Conservation (phyloP, 441 rosid genomes). For the Bruguiera hainesii region DNA sequence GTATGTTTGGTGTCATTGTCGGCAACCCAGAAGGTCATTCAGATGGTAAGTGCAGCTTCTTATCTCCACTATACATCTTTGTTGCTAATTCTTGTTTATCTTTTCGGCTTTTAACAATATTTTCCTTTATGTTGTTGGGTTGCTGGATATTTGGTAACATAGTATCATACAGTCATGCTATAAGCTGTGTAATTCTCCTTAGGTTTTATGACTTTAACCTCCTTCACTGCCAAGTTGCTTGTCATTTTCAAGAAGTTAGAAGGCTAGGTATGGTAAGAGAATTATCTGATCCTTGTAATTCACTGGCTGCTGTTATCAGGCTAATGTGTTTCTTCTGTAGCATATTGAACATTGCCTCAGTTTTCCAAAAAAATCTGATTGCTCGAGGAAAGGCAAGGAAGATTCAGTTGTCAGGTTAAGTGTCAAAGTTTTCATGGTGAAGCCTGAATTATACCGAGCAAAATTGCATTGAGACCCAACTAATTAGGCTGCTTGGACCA, state of each 20-base stretch:
- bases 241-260: not conserved
- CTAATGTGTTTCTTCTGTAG: not conserved
- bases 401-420: not conserved
- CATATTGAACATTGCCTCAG: not conserved
- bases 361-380: conserved; percentile 4
- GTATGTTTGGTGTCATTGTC: conserved; percentile 37
- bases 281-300: not conserved
- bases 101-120: not conserved
- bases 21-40: conserved; percentile 38
- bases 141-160: not conserved
- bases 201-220: not conserved
- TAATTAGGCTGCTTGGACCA: not conserved
- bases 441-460: not conserved
- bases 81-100: not conserved
- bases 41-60: conserved; percentile 40
- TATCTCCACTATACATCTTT: not conserved
- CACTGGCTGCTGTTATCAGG: not conserved
- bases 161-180: not conserved
- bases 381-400: not conserved
- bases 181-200: not conserved
- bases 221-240: not conserved
- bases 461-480: too few species aligned
- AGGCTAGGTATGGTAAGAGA: not conserved
- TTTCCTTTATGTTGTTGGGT: not conserved
- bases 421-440: not conserved